Percentiles rank a stretch among this genome's conserved stretches.
phyloP scores from a whole-genome alignment of 202 grass and related monocot genomes.

The Setaria italica region DNA sequence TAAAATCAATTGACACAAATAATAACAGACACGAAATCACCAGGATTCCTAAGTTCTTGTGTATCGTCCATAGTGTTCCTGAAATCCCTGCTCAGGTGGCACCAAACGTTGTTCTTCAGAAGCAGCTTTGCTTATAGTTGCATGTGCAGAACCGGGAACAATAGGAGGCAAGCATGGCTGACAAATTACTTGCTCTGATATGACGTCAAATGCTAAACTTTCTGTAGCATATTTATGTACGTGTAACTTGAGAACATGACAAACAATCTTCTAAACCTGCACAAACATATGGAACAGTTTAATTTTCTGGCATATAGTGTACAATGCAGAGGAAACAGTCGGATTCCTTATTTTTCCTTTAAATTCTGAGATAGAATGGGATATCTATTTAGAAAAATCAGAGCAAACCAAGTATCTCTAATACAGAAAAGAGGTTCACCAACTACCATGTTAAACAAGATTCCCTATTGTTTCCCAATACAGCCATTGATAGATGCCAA shows the following conservation, averaged over 20 bases:
- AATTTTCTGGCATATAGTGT: background rate
- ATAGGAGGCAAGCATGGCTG: background rate
- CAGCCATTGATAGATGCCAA: background rate
- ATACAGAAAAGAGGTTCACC: background rate
- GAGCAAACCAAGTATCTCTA: background rate
- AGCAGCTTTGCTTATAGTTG: background rate
- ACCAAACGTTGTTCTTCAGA: conserved; percentile 17
- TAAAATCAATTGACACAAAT: background rate
- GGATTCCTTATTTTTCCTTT: background rate
- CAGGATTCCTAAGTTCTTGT: background rate
- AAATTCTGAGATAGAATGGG: background rate
- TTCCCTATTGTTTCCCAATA: background rate
- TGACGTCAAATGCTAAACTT: conserved; percentile 39
- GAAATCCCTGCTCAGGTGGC: background rate
- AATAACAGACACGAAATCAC: background rate
- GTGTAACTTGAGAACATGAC: conserved; percentile 83
- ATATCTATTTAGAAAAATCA: background rate
- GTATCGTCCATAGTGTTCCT: background rate
- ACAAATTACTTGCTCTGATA: background rate
- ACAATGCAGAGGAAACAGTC: background rate
- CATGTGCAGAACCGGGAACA: background rate
- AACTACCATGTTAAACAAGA: background rate
- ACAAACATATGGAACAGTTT: conserved; percentile 8
- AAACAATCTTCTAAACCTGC: conserved; percentile 90
- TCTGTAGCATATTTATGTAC: conserved; percentile 66